phyloP scores from a whole-genome alignment of 225 moss, liverwort and hornwort species.

The Sphagnum contortum region DNA sequence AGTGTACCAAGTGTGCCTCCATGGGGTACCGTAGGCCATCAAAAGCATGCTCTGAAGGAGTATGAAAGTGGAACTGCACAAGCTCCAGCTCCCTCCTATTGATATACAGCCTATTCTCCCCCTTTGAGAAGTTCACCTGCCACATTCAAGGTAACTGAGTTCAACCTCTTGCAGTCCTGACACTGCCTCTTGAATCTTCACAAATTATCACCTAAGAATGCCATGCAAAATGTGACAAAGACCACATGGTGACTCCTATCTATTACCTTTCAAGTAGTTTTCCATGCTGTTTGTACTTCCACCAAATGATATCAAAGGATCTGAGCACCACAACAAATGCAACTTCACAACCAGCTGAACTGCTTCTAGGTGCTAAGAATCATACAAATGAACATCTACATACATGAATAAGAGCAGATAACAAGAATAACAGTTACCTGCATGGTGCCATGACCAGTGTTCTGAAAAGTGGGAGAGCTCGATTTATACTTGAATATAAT shows the following conservation, averaged over 20 bases:
- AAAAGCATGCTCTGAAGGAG: constrained; percentile 81
- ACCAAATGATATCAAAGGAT: too few relatives aligned
- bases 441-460: constrained; percentile 78
- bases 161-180: too few relatives aligned
- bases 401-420: background rate
- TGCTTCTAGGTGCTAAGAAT: background rate
- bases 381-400: background rate
- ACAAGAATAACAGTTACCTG: constrained; percentile 32
- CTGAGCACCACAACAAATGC: background rate
- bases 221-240: background rate
- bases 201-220: too few relatives aligned
- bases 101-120: constrained; percentile 42
- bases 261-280: too few relatives aligned
- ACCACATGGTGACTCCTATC: background rate
- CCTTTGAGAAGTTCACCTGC: constrained; percentile 52
- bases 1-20: constrained; percentile 88
- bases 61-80: constrained; percentile 77
- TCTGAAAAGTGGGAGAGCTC: constrained; percentile 36
- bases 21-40: constrained; percentile 63
- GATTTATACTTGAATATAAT: constrained; percentile 42
- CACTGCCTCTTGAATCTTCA: too few relatives aligned
- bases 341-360: background rate
- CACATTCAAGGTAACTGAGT: background rate
- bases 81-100: constrained; percentile 45
- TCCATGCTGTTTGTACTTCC: too few relatives aligned